phyloP scores from a whole-genome alignment of 202 grass and related monocot species.

The Dendrocalamus latiflorus region DNA sequence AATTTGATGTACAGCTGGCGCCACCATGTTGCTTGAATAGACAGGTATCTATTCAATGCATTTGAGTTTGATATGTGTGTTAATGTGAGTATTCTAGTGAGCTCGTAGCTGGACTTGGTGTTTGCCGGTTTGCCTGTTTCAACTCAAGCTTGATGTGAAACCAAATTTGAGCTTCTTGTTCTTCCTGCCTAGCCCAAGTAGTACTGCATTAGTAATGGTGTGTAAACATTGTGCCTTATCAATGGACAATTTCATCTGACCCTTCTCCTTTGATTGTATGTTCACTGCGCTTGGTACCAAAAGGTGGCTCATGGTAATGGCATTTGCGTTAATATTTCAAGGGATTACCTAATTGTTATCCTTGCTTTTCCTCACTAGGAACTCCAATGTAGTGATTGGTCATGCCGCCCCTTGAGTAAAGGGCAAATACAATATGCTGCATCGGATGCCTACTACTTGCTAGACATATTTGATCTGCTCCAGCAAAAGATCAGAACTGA shows the following conservation, averaged over 20 bases:
- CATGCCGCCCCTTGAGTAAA: constrained; percentile 69
- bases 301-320: not conserved
- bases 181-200: not conserved
- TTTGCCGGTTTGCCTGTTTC: not conserved
- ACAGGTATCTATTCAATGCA: not conserved
- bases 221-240: not conserved
- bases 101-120: too few relatives aligned
- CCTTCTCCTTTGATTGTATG: not conserved
- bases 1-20: not conserved
- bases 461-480: constrained; percentile 75
- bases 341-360: constrained; percentile 7
- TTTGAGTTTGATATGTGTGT: not conserved
- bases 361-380: constrained; percentile 46
- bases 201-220: not conserved
- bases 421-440: constrained; percentile 94
- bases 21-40: not conserved
- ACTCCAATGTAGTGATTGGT: constrained; percentile 98
- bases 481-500: constrained; percentile 44
- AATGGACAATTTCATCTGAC: not conserved
- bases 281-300: not conserved
- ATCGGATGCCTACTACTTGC: constrained; percentile 86
- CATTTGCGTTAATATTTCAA: not conserved
- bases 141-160: not conserved
- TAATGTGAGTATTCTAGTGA: not conserved
- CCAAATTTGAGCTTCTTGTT: constrained; percentile 8